Base-by-base conservation (phyloP, 2,329 filamentous ascomycete genomes). In the Monosporascus sp. region DNA sequence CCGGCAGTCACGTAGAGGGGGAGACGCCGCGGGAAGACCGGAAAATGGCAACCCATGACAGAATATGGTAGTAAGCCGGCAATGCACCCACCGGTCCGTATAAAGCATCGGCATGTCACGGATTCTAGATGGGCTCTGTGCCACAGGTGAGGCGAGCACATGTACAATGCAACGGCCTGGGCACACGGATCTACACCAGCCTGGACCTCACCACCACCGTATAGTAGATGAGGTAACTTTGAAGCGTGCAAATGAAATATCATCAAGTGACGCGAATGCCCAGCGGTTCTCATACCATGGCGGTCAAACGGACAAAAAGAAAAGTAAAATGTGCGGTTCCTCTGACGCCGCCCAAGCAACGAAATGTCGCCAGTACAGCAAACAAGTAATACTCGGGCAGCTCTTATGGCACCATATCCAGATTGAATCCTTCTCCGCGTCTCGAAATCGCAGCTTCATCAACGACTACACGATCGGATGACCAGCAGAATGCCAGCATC, bases 311-410 rank as follows among this genome's bases (percentile, higher is more conserved):
- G 31, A 14, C 31, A 5, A 34, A 31, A 34, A 22, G 42, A 36
- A 42, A 53, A 50, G 46, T 41, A 39, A 55, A 54, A 83, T 91
- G 87, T 91, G 65, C 76, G 84, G 80, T 81, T 74, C 86, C 83
- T 91, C 88, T 91, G 88, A 92, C 88, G 84, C 88, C 83, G 86
- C 84, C 86, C 81, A 80, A 81, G 82, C 83, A 88, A 89, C 75
- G 56, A 50, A 49, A 58, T 56, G 57, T 66, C 65, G 54, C 60
- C 65, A 67, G 61, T 70, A 72, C 54, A 60, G 58, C 68, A 70
- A 68, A 68, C 24, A 27, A 17, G 25, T 67, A 76, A 74, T 79
- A 79, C 83, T 74, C 78, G 80, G 83, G 82, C 84, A 86, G 84
- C 78, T 87, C 84, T 87, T 86, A 86, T 85, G 80, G 81, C 75